These are phyloP conservation scores for Cicer arietinum DNA, from an alignment of 306 rosid species.

Conservation along the genomic window DNA sequence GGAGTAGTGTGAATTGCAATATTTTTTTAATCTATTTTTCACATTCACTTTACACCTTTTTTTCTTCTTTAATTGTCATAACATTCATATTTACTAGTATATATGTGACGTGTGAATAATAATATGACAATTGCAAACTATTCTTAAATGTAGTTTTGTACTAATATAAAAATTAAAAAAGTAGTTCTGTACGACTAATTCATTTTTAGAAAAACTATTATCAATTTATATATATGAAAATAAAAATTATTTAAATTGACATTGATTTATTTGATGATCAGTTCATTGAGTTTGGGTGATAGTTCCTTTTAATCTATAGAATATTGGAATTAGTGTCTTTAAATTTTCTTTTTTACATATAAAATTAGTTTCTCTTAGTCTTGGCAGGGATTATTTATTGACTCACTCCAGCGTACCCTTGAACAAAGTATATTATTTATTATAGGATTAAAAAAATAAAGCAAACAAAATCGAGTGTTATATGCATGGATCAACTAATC, in stretches of 20 bases:
- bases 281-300: neutral
- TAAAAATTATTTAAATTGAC: neutral
- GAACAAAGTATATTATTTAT: neutral
- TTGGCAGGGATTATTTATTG: conserved; percentile 13
- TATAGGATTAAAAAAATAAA: neutral
- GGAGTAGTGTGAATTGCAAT: neutral
- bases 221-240: neutral
- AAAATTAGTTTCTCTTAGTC: neutral
- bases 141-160: neutral
- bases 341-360: neutral
- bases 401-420: neutral
- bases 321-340: neutral
- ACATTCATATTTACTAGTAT: too few species aligned
- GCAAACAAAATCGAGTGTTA: neutral
- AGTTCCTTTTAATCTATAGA: neutral
- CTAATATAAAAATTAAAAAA: too few species aligned
- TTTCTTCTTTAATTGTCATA: too few species aligned
- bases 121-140: too few species aligned
- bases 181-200: neutral
- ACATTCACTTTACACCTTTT: neutral
- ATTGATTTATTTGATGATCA: neutral
- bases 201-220: neutral
- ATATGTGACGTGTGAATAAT: too few species aligned
- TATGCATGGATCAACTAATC: neutral
- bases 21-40: neutral